phyloP scores from a whole-genome alignment of 2,329 filamentous ascomycete species.

The Curvularia sp. region DNA sequence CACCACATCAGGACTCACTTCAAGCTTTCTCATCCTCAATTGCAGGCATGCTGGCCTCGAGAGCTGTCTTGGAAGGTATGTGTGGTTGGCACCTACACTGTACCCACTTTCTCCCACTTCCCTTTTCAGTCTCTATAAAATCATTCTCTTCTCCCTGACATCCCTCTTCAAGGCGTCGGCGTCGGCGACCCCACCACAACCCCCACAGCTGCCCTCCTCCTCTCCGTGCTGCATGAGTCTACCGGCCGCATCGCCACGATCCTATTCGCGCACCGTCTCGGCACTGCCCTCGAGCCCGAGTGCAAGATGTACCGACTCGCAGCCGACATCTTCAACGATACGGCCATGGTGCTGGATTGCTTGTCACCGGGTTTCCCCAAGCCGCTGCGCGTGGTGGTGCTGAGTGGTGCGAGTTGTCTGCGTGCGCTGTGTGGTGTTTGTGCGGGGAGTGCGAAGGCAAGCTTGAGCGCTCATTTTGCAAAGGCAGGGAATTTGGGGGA shows the following conservation, averaged over 20 bases:
- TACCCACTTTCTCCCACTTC: too few relatives aligned
- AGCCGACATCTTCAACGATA: slow-evolving; percentile 88
- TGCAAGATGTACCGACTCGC: slow-evolving; percentile 89
- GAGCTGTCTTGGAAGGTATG: slow-evolving; percentile 77
- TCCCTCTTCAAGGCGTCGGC: slow-evolving; percentile 65
- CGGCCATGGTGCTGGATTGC: slow-evolving; percentile 84
- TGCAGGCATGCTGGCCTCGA: slow-evolving; percentile 77
- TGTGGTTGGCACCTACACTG: too few relatives aligned
- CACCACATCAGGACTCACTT: slow-evolving; percentile 67
- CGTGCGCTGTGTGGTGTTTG: slow-evolving; percentile 84
- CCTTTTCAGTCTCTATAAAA: too few relatives aligned
- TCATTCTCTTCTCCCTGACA: not conserved
- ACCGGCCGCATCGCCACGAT: slow-evolving; percentile 85
- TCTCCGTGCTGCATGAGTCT: slow-evolving; percentile 83
- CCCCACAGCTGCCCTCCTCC: slow-evolving; percentile 79
- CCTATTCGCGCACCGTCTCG: slow-evolving; percentile 81
- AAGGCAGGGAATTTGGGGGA: slow-evolving; percentile 86
- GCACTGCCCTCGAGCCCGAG: slow-evolving; percentile 84
- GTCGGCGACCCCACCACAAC: slow-evolving; percentile 81
- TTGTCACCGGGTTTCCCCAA: slow-evolving; percentile 76
- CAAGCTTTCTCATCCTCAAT: slow-evolving; percentile 87
- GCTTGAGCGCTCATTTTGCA: slow-evolving; percentile 90
- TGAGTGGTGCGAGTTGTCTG: slow-evolving; percentile 65
- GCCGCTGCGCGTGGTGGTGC: slow-evolving; percentile 61
- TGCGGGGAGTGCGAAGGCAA: slow-evolving; percentile 88